Base-by-base conservation (phyloP, 768 basidiomycete species). In the Collybiopsis confluens region DNA sequence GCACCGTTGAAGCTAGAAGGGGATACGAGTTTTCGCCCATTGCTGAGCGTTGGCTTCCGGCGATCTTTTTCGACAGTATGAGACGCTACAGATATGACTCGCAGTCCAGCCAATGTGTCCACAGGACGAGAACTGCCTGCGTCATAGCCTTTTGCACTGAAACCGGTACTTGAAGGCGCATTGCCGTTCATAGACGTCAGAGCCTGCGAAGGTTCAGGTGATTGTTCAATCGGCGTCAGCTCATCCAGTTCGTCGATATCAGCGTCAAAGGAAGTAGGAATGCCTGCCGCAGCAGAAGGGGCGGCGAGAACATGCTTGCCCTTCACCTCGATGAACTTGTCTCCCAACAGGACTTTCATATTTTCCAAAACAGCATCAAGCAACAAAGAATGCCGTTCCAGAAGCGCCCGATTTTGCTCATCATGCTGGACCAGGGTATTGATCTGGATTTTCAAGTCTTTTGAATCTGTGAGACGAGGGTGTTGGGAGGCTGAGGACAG, bases 181-280 rank as follows among this genome's bases (percentile, higher is more conserved):
- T 6, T 21, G 6, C 15, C 20, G 11, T 45, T 23, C 7, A 45
- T 7, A n/a, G 44, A 10, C 44, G 27, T 15, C 8, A 15, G 9
- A 11, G 27, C 27, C 44, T 7, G 10, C 44, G 44, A 45, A 15
- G n/a, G n/a, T 1, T 40, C 18, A n/a, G 40, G 40, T 6, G 40
- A 18, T 8, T n/a, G 40, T 21, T 52, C 50, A 3, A 42, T 30
- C 9, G 50, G 50, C 3, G 38, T 33, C 3, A 52, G 26, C 13
- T 52, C 50, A 24, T 43, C 50, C 10, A 52, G 50, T 36, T 52
- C 50, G 15, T 52, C 50, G 15, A 42, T n/a, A n/a, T 52, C 50
- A 16, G 24, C 6, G 18, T 43, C 50, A 27, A 23, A 26, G 18
- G 30, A 27, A 13, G 23, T 21, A 40, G 20, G 10, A 21, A 20